Base-by-base conservation (phyloP, 176 grass and related monocot species). In the Avena insularis region DNA sequence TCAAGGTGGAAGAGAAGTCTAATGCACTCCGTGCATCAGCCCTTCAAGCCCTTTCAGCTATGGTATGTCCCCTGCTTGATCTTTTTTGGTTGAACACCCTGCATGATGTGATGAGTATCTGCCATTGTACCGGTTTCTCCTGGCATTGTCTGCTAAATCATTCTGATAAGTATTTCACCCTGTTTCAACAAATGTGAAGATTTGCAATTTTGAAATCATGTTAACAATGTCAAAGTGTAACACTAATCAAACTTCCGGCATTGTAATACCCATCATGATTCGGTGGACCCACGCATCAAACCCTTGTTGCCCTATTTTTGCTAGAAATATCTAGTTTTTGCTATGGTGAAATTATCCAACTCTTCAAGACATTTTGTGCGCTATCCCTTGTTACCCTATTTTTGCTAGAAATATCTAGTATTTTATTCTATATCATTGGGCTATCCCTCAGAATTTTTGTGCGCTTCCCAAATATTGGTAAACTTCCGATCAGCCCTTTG, bases 41-140 rank as follows among this genome's bases (percentile, higher is more conserved):
- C 54, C 79, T 98, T 63, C 92, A 95, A 83, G 79, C 91, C 56
- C 86, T 98, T 83, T 91, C 93, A 88, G 90, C 93, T 78, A 90
- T 95, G 96, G 93, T 94, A 92, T 49, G 69, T 75, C n/a, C 40
- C 46, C 27, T 89, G 62, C 86, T 79, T 77, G 85, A 86, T 91
- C 27, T 63, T 87, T 63, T 95, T 95, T 89, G 83, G 80, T 90
- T 36, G 79, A 86, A 90, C 16, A 12, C 23, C 8, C 21, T 66
- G 9, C 4, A 0, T 49, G 23, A 51, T 27, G 46, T 64, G 40
- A 80, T 29, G 10, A 80, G 14, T 80, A 62, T n/a, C 10, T 47
- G 12, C 21, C 27, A 9, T 29, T 63, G 57, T 63, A 80, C 60
- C 13, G 12, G 35, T 25, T 80, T 66, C 3, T 9, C 12, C n/a